Conservation (phyloP, 805 yeast genomes). For the Metschnikowia reukaufii region DNA sequence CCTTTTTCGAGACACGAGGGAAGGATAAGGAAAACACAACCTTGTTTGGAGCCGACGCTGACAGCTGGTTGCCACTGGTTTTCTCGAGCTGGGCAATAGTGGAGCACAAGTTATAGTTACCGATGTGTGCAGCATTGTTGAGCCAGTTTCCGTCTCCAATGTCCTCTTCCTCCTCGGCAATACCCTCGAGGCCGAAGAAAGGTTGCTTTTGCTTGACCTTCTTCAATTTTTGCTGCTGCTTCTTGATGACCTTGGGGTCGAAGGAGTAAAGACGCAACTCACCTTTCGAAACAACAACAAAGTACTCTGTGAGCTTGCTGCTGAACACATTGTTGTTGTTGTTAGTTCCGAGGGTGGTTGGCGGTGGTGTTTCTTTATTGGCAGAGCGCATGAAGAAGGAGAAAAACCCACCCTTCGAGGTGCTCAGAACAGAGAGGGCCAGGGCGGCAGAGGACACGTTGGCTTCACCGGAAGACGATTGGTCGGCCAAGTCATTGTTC, state of each 20-base stretch:
- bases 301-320: conserved; percentile 44
- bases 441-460: conserved; percentile 14
- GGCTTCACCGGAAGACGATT: conserved; percentile 4
- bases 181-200: conserved; percentile 18
- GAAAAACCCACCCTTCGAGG: conserved; percentile 11
- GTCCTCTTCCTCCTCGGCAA: conserved; percentile 28
- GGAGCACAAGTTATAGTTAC: conserved; percentile 51
- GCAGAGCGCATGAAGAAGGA: conserved; percentile 21
- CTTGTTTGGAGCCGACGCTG: conserved; percentile 22
- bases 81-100: conserved; percentile 47
- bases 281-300: conserved; percentile 69
- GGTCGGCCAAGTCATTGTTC: conserved; percentile 40
- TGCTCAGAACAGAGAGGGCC: conserved; percentile 11
- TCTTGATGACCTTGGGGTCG: conserved; percentile 43
- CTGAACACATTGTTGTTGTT: conserved; percentile 19
- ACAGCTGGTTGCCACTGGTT: conserved; percentile 2
- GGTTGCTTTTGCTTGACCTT: conserved; percentile 24
- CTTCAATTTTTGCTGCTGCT: conserved; percentile 35
- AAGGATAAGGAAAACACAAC: conserved; percentile 55
- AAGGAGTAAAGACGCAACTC: conserved; percentile 60
- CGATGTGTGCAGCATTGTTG: conserved; percentile 58
- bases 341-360: conserved; percentile 15
- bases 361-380: background rate
- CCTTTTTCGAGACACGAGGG: conserved; percentile 42
- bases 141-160: conserved; percentile 71